Percentiles rank a stretch among this genome's conserved stretches.
Evolutionary conservation across 2,329 filamentous ascomycete genomes (phyloP).

Genomic region (Thielaviopsis euricoi): DNA sequence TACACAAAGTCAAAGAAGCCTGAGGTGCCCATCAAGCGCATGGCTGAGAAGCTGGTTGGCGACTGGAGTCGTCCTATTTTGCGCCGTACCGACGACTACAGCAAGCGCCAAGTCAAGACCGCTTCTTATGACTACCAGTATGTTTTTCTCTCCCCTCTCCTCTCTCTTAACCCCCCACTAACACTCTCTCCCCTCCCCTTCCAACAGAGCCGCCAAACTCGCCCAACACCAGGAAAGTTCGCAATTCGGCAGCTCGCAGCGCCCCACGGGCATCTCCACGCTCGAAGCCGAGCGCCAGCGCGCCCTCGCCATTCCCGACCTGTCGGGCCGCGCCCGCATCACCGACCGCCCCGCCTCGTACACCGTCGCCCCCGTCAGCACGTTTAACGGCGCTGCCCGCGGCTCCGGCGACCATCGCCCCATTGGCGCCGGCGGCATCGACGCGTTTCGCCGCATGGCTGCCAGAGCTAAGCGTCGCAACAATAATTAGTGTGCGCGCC

Average conservation of each 20-base stretch:
- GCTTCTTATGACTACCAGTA: conserved; percentile 49
- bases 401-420: conserved; percentile 31
- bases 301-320: conserved; percentile 37
- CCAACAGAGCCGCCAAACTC: conserved; percentile 33
- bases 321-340: conserved; percentile 40
- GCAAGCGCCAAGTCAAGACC: conserved; percentile 56
- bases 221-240: conserved; percentile 32
- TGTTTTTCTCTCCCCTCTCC: conserved; percentile 17
- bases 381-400: conserved; percentile 33
- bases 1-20: conserved; percentile 92
- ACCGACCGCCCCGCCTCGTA: conserved; percentile 38
- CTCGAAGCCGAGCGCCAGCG: conserved; percentile 39
- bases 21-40: conserved; percentile 76
- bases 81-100: conserved; percentile 86
- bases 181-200: background rate
- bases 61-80: conserved; percentile 94
- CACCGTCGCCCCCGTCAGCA: conserved; percentile 44
- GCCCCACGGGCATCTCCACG: conserved; percentile 23
- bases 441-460: conserved; percentile 50
- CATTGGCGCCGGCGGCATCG: conserved; percentile 45
- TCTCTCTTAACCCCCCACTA: background rate
- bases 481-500: conserved; percentile 15
- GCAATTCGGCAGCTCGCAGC: conserved; percentile 34
- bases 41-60: conserved; percentile 78
- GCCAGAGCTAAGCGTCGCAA: conserved; percentile 39